Percentiles rank a stretch among this genome's conserved stretches.
phyloP scores from a whole-genome alignment of 78 protist species.

The slime mould (Dictyostelium discoideum) region DNA sequence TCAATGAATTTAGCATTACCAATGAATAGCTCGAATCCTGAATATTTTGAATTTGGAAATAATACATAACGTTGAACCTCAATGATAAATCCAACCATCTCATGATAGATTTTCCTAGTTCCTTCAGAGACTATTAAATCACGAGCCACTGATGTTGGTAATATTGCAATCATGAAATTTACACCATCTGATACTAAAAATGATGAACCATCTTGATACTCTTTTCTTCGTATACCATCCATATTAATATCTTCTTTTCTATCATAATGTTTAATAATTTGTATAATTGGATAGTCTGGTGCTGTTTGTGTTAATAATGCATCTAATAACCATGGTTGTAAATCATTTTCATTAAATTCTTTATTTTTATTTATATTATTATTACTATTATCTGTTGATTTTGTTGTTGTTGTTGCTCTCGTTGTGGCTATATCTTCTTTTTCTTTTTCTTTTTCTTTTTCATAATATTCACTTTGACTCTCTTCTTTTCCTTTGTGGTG shows the following conservation, averaged over 20 bases:
- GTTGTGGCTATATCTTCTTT: neutral
- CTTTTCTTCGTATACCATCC: neutral
- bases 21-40: neutral
- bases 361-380: neutral
- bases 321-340: conserved; percentile 19
- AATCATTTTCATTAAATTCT: neutral
- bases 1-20: neutral
- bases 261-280: conserved; percentile 16
- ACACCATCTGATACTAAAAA: conserved; percentile 7
- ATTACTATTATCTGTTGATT: too few species aligned
- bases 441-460: neutral
- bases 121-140: neutral
- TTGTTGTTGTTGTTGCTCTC: neutral
- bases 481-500: neutral
- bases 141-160: neutral
- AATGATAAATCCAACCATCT: neutral
- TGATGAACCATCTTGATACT: neutral
- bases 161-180: neutral
- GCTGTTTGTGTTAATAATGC: neutral
- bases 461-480: neutral
- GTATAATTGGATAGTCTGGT: neutral
- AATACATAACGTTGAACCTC: neutral
- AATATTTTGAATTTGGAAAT: neutral
- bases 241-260: neutral
- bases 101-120: neutral